A percentile compares a stretch with the other conserved stretches of the same genome.
phyloP scores from a whole-genome alignment of 129 eudicot genomes.

The Escallonia herrerae region DNA sequence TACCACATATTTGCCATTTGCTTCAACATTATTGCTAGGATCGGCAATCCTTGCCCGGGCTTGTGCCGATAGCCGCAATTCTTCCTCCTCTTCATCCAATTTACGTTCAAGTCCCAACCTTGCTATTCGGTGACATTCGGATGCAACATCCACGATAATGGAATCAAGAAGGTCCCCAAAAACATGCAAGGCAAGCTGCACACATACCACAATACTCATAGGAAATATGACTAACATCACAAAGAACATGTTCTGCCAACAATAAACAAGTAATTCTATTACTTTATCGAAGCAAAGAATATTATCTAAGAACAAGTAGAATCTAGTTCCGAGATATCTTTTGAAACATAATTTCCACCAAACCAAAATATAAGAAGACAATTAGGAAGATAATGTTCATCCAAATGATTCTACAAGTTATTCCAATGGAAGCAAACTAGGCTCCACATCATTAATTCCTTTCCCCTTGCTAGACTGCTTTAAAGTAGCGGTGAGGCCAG shows the following conservation, averaged over 20 bases:
- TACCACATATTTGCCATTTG: constrained; percentile 72
- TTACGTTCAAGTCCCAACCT: constrained; percentile 79
- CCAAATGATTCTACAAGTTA: background rate
- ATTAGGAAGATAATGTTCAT: too few species aligned
- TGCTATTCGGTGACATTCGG: constrained; percentile 89
- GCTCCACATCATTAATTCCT: too few species aligned
- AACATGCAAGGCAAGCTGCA: constrained; percentile 62
- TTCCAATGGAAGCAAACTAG: too few species aligned
- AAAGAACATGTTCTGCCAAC: background rate
- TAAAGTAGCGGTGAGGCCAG: too few species aligned
- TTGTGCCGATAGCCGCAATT: constrained; percentile 70
- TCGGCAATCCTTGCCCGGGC: constrained; percentile 86
- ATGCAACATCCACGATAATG: constrained; percentile 79
- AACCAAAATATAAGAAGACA: too few species aligned
- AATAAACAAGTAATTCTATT: background rate
- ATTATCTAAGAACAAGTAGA: background rate
- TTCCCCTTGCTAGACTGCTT: too few species aligned
- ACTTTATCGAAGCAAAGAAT: background rate
- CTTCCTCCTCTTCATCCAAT: constrained; percentile 85
- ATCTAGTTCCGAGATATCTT: background rate
- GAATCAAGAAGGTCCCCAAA: constrained; percentile 74
- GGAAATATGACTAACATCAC: background rate
- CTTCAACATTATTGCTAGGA: constrained; percentile 65
- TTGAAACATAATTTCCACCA: background rate
- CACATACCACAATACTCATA: constrained; percentile 10